Evolutionary conservation across 108 stramenopile species (phyloP).

Genomic region (Seminavis robusta): DNA sequence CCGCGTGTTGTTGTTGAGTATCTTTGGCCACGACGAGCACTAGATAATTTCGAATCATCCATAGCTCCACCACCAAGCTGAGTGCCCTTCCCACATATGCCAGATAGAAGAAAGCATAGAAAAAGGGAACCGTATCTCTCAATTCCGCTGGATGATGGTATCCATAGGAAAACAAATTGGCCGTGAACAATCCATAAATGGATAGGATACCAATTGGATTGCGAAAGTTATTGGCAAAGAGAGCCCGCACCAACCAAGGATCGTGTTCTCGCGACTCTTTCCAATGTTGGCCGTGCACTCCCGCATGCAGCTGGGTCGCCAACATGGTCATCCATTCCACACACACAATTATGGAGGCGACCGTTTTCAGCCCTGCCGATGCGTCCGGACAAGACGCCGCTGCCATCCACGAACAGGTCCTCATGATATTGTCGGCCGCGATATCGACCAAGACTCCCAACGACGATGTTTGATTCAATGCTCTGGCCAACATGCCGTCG

Average conservation of each 20-base stretch:
- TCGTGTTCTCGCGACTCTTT: conserved; percentile 18
- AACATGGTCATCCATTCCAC: conserved; percentile 69
- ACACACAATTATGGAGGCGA: conserved; percentile 20
- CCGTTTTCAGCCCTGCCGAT: neutral
- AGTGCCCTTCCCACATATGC: too few relatives aligned
- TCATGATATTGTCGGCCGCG: conserved; percentile 53
- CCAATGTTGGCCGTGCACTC: conserved; percentile 16
- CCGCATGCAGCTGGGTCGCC: conserved; percentile 37
- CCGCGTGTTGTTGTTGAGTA: too few relatives aligned
- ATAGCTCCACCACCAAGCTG: too few relatives aligned
- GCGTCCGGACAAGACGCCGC: conserved; percentile 10
- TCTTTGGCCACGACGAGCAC: too few relatives aligned
- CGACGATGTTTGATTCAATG: conserved; percentile 50
- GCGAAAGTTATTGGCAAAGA: conserved; percentile 60
- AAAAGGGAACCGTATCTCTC: too few relatives aligned
- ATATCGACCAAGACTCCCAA: conserved; percentile 63
- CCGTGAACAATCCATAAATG: conserved; percentile 42
- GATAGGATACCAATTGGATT: conserved; percentile 31
- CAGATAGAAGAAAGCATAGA: too few relatives aligned
- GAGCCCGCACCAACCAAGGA: conserved; percentile 37
- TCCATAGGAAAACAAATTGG: conserved; percentile 5
- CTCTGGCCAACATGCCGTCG: conserved; percentile 53
- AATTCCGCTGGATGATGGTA: too few relatives aligned
- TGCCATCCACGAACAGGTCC: conserved; percentile 52
- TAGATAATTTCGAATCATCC: too few relatives aligned